phyloP scores from a whole-genome alignment of 2,329 filamentous ascomycete genomes.

The Scedosporium dehoogii region DNA sequence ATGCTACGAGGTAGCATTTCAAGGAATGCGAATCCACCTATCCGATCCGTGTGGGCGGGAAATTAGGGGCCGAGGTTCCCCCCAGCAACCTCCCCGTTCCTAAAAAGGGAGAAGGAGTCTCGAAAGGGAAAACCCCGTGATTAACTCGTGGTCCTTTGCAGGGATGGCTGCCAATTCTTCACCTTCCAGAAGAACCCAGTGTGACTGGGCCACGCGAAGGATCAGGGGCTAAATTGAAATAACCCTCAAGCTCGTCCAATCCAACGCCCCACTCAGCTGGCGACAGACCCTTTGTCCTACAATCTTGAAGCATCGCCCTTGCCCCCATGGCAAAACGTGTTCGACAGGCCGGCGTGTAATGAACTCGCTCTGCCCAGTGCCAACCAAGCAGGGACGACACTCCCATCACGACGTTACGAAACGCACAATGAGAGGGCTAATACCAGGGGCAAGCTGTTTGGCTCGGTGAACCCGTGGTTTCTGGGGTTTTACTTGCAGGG shows the following conservation, averaged over 20 bases:
- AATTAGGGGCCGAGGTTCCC: background rate
- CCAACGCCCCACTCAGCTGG: no score
- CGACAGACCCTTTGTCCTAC: no score
- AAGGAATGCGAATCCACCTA: background rate
- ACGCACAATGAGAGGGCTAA: background rate
- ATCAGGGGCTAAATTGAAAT: no score
- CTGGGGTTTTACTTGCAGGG: conserved; percentile 12
- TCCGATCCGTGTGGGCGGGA: background rate
- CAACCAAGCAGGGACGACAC: no score
- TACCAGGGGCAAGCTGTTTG: conserved; percentile 2
- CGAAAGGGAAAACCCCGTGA: background rate
- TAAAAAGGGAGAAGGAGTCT: background rate
- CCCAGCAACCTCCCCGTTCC: background rate
- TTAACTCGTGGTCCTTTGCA: background rate
- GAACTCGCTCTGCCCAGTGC: no score
- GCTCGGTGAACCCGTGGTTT: conserved; percentile 18
- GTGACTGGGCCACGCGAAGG: no score
- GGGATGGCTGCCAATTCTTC: background rate
- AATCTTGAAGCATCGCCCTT: background rate
- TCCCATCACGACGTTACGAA: no score
- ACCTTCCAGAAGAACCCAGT: background rate
- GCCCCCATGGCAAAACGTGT: background rate
- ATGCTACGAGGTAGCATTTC: background rate
- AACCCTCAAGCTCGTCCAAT: no score
- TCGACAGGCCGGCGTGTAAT: background rate